phyloP scores from a whole-genome alignment of 371 early-diverging fungal genomes.

The Ordospora pajunii region DNA sequence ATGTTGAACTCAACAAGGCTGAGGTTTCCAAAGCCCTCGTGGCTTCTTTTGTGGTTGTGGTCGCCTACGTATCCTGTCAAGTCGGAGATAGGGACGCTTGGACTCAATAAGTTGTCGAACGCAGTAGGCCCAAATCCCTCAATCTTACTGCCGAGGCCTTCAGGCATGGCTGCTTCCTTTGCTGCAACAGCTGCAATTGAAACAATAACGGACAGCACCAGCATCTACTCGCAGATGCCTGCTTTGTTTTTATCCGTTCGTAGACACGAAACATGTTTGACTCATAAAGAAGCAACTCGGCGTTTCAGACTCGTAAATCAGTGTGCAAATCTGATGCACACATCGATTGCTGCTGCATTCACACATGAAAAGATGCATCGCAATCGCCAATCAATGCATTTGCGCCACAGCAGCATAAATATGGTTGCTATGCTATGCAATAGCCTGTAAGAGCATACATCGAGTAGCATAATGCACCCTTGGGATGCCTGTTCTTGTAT shows the following conservation, averaged over 20 bases:
- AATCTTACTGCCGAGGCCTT: not conserved
- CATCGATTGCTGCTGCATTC: no score
- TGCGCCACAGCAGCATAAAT: not conserved
- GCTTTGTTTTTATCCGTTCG: not conserved
- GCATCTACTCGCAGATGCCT: not conserved
- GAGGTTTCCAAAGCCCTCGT: constrained; percentile 19
- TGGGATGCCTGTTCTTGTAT: constrained; percentile 39
- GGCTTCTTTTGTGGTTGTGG: not conserved
- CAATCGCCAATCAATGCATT: no score
- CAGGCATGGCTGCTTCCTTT: not conserved
- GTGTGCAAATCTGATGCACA: no score
- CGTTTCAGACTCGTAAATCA: not conserved
- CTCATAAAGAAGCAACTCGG: not conserved
- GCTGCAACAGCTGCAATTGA: not conserved
- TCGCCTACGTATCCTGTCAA: constrained; percentile 1
- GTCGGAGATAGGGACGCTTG: not conserved
- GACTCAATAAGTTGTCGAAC: not conserved
- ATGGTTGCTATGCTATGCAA: not conserved
- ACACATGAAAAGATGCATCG: no score
- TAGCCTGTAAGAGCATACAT: not conserved
- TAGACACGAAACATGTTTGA: not conserved
- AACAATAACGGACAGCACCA: constrained; percentile 5
- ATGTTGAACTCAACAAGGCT: constrained; percentile 19
- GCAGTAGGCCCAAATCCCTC: not conserved
- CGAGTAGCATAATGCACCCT: not conserved